phyloP scores from a whole-genome alignment of 2,329 filamentous ascomycete species.

The Paracorniculantispora psalliotae region DNA sequence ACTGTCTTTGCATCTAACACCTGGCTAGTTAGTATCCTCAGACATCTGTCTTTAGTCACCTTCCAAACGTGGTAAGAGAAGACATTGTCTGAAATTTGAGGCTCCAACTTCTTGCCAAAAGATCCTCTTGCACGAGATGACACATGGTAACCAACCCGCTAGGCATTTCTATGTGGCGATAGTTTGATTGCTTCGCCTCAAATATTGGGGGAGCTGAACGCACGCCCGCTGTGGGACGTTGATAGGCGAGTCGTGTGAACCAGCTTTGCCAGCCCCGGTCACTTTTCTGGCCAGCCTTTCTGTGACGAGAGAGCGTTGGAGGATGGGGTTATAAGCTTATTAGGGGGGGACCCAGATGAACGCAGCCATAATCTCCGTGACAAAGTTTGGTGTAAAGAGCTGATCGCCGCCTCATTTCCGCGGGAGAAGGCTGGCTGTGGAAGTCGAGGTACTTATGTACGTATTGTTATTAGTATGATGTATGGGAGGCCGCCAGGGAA shows the following conservation, averaged over 20 bases:
- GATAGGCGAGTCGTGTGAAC: neutral
- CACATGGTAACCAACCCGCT: neutral
- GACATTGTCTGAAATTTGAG: neutral
- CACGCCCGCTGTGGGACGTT: neutral
- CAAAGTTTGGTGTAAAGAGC: no score
- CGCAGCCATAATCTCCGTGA: no score
- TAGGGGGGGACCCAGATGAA: no score
- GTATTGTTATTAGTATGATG: neutral
- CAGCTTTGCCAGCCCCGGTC: neutral
- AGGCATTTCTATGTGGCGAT: neutral
- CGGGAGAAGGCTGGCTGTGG: no score
- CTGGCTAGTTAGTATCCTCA: neutral
- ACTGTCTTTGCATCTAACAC: no score
- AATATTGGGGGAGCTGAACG: neutral
- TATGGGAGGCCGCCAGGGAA: neutral
- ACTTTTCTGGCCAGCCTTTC: no score
- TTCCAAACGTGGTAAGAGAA: neutral
- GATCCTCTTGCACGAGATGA: neutral
- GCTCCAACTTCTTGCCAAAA: neutral
- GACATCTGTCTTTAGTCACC: neutral
- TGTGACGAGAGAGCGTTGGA: neutral
- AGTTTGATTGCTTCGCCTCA: slow-evolving; percentile 1
- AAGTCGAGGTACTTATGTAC: no score
- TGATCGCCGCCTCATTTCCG: no score
- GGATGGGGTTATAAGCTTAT: neutral